These are phyloP conservation scores for Cyberlindnera petersonii DNA, from an alignment of 805 yeast species.

Conservation along the genomic window DNA sequence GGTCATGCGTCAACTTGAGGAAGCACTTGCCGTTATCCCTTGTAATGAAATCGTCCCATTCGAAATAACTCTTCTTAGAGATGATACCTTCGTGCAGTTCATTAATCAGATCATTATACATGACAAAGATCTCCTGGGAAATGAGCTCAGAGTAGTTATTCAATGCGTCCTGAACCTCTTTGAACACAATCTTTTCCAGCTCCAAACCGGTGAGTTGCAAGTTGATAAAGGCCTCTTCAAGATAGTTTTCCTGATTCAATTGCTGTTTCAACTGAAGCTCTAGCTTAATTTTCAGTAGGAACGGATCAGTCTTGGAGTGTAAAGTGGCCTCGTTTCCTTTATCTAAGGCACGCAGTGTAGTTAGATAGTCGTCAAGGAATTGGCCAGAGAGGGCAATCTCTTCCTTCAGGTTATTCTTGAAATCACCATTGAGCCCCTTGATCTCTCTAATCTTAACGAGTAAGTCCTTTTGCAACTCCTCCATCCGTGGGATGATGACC, in stretches of 20 bases:
- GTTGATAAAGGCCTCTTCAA: conserved; percentile 85
- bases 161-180: conserved; percentile 79
- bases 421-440: conserved; percentile 74
- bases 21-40: conserved; percentile 62
- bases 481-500: conserved; percentile 62
- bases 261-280: conserved; percentile 77
- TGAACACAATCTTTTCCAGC: conserved; percentile 78
- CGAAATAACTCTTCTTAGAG: conserved; percentile 69
- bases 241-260: conserved; percentile 74
- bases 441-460: conserved; percentile 82
- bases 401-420: conserved; percentile 65
- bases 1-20: conserved; percentile 34
- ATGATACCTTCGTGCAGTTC: conserved; percentile 66
- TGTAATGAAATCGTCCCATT: conserved; percentile 81
- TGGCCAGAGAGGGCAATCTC: conserved; percentile 67
- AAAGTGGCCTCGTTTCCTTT: conserved; percentile 37
- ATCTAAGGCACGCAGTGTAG: conserved; percentile 55
- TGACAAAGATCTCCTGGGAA: conserved; percentile 68
- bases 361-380: conserved; percentile 49
- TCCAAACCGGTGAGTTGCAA: conserved; percentile 84
- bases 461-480: conserved; percentile 68
- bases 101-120: conserved; percentile 61
- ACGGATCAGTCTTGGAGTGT: conserved; percentile 70
- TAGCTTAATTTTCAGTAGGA: conserved; percentile 59
- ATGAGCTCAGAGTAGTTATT: conserved; percentile 66